Evolutionary conservation across 208 protist species (phyloP), one percentile per base, ranked within the genome.

Genomic region (Herpetomonas tarakana): DNA sequence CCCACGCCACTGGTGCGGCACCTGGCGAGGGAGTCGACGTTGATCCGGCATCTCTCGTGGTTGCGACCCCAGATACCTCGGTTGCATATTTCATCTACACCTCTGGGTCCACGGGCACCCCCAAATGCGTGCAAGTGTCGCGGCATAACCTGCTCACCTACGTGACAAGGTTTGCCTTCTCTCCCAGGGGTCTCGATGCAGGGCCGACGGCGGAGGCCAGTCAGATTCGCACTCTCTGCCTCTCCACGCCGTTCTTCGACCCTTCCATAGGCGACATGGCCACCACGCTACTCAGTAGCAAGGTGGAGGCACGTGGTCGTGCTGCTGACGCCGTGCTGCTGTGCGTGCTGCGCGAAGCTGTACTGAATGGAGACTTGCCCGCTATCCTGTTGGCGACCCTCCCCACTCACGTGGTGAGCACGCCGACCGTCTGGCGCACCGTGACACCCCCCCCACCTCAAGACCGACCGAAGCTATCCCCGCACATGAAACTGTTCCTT

Each of bases 51-150:
- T 26, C n/a, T 12, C 22, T 21, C 44, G 16, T 49, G n/a, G 16
- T 19, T 24, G 39, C 41, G 56, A 41, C 46, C 12, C 26, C 9
- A 19, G n/a, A 74, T 28, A 38, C 11, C 12, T 2, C 6, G 16
- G 55, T 80, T 0, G 81, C 81, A 16, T 88, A 88, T 68, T 77
- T 74, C 53, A 76, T 88, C 31, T 72, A 76, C 65, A 81, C 81
- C 3, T 88, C 81, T 22, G 81, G 81, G 16, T 85, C 81, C 9
- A 85, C 81, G 14, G 77, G 81, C 2, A 55, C 64, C 12, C 81
- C 81, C 2, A 88, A 88, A 55, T 74, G 74, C 29, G 72, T 88
- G 9, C 53, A 76, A 18, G 74, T 54, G 1, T 68, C 74, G 3
- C 64, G 81, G 7, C 49, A 28, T 0, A 88, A 88, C 52, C 44